Conservation (phyloP, 2,329 filamentous ascomycete species). For the Diaporthe batatas region DNA sequence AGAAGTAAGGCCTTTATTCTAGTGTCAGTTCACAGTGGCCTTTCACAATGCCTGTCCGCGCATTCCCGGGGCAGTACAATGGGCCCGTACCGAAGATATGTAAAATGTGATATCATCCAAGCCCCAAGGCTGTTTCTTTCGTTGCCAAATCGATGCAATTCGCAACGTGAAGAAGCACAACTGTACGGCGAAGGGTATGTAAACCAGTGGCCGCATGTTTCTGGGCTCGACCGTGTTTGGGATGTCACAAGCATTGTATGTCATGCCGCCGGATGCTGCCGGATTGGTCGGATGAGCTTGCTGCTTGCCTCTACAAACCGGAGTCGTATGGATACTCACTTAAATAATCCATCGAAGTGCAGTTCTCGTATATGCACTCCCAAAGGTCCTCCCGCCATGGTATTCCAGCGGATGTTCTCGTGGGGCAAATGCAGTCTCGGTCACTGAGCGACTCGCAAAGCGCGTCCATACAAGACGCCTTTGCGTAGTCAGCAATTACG, state of each 20-base stretch:
- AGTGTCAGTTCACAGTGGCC: neutral
- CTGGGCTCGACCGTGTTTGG: slow-evolving; percentile 16
- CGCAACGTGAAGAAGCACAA: slow-evolving; percentile 8
- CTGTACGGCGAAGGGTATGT: neutral
- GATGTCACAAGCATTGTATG: neutral
- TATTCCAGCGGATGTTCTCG: slow-evolving; percentile 5
- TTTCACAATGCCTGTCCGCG: too few relatives aligned
- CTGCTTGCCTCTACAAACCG: neutral
- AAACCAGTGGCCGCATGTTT: slow-evolving; percentile 5
- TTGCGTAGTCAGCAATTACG: neutral
- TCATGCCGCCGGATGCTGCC: slow-evolving; percentile 18
- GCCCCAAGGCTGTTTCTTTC: slow-evolving; percentile 15
- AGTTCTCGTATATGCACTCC: slow-evolving; percentile 5
- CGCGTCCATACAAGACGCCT: slow-evolving; percentile 9
- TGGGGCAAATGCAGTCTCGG: slow-evolving; percentile 10
- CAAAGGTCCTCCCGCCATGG: slow-evolving; percentile 9
- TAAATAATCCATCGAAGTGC: neutral
- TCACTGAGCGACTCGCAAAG: slow-evolving; percentile 1
- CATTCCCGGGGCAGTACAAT: neutral
- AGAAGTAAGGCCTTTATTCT: neutral
- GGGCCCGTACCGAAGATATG: neutral
- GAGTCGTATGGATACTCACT: neutral
- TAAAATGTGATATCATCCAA: slow-evolving; percentile 6
- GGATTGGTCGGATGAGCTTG: neutral
- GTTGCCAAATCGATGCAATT: neutral